phyloP scores from a whole-genome alignment of 495 filamentous ascomycete species.

The Xylaria sp. region DNA sequence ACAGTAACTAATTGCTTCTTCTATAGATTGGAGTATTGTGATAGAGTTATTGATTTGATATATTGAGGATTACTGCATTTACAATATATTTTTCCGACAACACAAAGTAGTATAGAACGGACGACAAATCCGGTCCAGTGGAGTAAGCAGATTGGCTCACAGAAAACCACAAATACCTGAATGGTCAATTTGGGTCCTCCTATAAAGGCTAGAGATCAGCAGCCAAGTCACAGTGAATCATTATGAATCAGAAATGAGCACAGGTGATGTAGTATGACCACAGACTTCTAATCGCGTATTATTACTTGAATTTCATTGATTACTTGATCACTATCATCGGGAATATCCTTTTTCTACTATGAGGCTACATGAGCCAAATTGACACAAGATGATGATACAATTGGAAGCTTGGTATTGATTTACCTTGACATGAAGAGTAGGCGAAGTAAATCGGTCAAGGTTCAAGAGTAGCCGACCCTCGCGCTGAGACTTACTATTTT shows the following conservation, averaged over 20 bases:
- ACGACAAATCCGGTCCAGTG: slow-evolving; percentile 37
- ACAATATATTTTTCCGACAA: slow-evolving; percentile 19
- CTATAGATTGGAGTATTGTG: slow-evolving; percentile 12
- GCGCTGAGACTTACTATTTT: neutral
- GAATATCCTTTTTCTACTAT: neutral
- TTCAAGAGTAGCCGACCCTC: slow-evolving; percentile 4
- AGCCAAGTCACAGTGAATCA: slow-evolving; percentile 16
- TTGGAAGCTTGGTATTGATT: neutral
- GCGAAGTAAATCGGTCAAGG: neutral
- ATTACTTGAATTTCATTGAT: neutral
- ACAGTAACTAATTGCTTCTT: slow-evolving; percentile 13
- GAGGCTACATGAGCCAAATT: neutral
- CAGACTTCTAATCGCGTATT: neutral
- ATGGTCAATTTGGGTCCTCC: too few species aligned
- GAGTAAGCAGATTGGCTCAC: neutral
- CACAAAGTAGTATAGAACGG: slow-evolving; percentile 38
- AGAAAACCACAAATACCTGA: too few species aligned
- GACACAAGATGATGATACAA: slow-evolving; percentile 15
- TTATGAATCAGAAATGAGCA: slow-evolving; percentile 15
- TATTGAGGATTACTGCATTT: slow-evolving; percentile 20
- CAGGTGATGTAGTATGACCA: slow-evolving; percentile 8
- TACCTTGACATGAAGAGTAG: neutral
- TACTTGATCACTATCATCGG: neutral
- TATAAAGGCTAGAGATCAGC: neutral
- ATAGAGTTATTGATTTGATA: slow-evolving; percentile 30